Evolutionary conservation across 73 alveolate genomes (phyloP).

Genomic region (Paramecium pentaurelia): DNA sequence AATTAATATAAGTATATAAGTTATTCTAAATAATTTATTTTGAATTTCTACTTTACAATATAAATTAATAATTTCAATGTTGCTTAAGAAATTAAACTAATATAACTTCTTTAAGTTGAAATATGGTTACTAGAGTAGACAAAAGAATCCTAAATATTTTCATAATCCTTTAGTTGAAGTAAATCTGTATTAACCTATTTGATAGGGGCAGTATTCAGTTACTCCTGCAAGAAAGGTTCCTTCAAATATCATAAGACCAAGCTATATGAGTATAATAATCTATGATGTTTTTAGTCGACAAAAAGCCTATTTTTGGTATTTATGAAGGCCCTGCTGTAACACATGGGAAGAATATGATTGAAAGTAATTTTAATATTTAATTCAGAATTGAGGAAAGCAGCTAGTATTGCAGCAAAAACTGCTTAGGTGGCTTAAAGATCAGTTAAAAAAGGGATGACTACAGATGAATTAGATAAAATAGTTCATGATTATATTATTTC

Average conservation of each 20-base stretch:
- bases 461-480: constrained; percentile 86
- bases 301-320: constrained; percentile 39
- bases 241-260: constrained; percentile 32
- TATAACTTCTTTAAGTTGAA: neutral
- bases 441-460: constrained; percentile 82
- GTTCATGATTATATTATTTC: constrained; percentile 84
- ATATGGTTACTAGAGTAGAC: neutral
- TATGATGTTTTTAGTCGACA: neutral
- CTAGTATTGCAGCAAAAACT: constrained; percentile 83
- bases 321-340: constrained; percentile 47
- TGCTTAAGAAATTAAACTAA: neutral
- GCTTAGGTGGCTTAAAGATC: constrained; percentile 72
- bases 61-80: neutral
- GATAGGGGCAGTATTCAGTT: constrained; percentile 53
- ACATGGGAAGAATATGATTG: constrained; percentile 17
- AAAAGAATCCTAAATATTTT: neutral
- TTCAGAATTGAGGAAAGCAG: constrained; percentile 76
- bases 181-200: neutral
- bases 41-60: neutral
- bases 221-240: constrained; percentile 51
- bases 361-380: neutral
- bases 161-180: neutral
- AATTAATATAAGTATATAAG: too few relatives aligned
- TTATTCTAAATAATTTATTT: neutral
- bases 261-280: constrained; percentile 25